phyloP scores from a whole-genome alignment of 257 asterid species.

The Mitragyna speciosa region DNA sequence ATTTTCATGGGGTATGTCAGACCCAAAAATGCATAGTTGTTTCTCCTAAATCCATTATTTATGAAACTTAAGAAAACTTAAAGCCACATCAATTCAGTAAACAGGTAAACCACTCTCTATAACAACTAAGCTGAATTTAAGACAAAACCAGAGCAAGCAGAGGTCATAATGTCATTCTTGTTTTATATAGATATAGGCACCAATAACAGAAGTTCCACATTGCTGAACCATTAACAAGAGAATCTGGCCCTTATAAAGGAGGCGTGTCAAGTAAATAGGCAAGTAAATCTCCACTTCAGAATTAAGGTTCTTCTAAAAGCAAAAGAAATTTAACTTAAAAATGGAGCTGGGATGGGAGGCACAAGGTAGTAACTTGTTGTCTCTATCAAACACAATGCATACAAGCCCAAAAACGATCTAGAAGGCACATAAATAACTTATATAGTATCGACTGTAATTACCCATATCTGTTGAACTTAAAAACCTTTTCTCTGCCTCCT shows the following conservation, averaged over 20 bases:
- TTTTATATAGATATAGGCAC: background rate
- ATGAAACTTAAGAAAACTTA: background rate
- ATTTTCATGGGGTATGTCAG: background rate
- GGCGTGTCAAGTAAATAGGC: background rate
- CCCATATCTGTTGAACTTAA: conserved; percentile 46
- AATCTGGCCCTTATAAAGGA: background rate
- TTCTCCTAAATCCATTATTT: background rate
- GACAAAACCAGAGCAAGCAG: background rate
- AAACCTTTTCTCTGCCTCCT: conserved; percentile 76
- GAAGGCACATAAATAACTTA: background rate
- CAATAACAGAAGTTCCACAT: background rate
- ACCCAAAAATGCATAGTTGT: background rate
- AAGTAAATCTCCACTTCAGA: background rate
- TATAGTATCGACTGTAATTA: conserved; percentile 25
- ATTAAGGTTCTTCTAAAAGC: background rate
- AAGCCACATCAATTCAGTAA: background rate
- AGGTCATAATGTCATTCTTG: background rate
- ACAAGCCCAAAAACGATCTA: conserved; percentile 8
- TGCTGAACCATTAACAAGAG: background rate
- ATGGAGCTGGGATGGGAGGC: background rate
- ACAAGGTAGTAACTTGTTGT: background rate
- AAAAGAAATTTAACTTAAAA: background rate
- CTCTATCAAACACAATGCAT: background rate
- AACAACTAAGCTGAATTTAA: background rate
- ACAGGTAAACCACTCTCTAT: background rate